Base-by-base conservation (phyloP, 139 green algal species). In the Asterochloris sp. region DNA sequence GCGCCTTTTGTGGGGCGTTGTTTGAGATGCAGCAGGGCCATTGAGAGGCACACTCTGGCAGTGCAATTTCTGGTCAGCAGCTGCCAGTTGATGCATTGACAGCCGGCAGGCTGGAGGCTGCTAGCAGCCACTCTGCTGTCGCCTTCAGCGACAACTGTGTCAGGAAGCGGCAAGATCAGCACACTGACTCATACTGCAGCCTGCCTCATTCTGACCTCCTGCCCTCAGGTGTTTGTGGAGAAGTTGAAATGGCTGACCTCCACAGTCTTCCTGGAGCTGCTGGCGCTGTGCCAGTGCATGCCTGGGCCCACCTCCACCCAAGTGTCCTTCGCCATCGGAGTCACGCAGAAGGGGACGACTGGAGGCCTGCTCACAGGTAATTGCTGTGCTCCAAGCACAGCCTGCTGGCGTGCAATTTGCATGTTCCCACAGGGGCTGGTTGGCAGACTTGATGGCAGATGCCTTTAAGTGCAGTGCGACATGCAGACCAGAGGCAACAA, bases 251-350 rank as follows among this genome's bases (percentile, higher is more conserved):
- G 95, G 95, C 89, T 96, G 85, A 92, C 82, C 66, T 68, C 86
- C 16, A 68, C 86, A 0, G 86, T 96, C 13, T 99, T 97, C 80
- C 89, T 91, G 38, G 96, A 99, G 90, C 90, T 99, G 26, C 92
- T 98, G 29, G 91, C 94, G 29, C 87, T 99, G 79, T 91, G 91
- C 0, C 91, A 97, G 85, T 97, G 92, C 88, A 85, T 98, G 79
- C 95, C 95, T 0, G 96, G 96, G 8, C 96, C 96, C 68, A 96
- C 95, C 21, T 95, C 89, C 66, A 98, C 95, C n/a, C 82, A 96
- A 82, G 83, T 95, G 21, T 95, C 92, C 21, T 97, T 97, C 74
- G 92, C 92, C 2, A 88, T 97, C 15, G 94, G 95, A 23, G 90
- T 92, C 26, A 84, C 94, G 38, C 96, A 98, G 85, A 93, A 93